Conservation (phyloP, 2,329 filamentous ascomycete species). For the Hymenoscyphus occultus region DNA sequence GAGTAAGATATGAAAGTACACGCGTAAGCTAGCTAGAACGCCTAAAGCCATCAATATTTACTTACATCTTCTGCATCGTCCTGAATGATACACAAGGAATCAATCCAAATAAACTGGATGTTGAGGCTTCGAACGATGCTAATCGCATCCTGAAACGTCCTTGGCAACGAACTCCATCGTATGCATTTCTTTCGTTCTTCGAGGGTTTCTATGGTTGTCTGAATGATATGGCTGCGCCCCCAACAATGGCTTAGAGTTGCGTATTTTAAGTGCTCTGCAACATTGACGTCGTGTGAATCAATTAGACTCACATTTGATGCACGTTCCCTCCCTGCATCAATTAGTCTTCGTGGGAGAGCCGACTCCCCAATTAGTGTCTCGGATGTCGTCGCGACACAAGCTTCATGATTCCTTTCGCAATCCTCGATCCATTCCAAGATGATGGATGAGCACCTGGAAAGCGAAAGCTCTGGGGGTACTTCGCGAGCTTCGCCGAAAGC, state of each 20-base stretch:
- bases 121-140: conserved; percentile 1
- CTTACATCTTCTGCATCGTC: neutral
- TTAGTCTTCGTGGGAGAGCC: neutral
- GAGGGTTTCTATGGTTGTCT: neutral
- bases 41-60: neutral
- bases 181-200: neutral
- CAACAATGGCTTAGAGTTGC: neutral
- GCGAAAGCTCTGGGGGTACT: neutral
- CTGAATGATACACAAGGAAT: conserved; percentile 2
- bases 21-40: no score
- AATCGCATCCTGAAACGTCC: conserved; percentile 3
- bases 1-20: no score
- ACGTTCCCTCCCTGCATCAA: neutral
- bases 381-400: neutral
- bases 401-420: neutral
- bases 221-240: neutral
- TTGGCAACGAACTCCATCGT: neutral
- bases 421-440: neutral
- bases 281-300: neutral
- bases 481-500: neutral
- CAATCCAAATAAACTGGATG: conserved; percentile 2
- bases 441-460: neutral
- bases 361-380: neutral
- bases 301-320: neutral
- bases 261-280: neutral